Percentiles rank a stretch among this genome's conserved stretches.
phyloP scores from a whole-genome alignment of 2,329 filamentous ascomycete species.

The Rhynchosporium agropyri region DNA sequence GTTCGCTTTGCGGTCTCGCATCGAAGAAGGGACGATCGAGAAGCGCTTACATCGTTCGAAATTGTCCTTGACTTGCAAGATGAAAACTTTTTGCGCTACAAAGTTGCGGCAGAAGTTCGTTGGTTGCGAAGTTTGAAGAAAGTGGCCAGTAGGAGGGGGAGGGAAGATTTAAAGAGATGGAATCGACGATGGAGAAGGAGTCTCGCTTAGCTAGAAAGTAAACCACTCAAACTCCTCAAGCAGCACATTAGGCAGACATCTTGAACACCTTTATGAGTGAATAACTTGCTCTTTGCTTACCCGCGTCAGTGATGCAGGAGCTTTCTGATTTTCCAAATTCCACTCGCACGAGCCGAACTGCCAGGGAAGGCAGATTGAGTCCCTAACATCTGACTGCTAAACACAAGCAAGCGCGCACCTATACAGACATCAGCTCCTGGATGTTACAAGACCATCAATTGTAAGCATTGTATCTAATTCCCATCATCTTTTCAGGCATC shows the following conservation, averaged over 20 bases:
- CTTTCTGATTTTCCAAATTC: too few relatives aligned
- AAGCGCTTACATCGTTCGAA: constrained; percentile 4
- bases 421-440: too few relatives aligned
- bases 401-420: too few relatives aligned
- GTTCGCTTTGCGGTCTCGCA: too few relatives aligned
- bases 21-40: too few relatives aligned
- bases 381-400: too few relatives aligned
- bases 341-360: too few relatives aligned
- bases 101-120: not conserved
- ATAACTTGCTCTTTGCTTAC: not conserved
- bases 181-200: not conserved
- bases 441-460: too few relatives aligned
- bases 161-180: not conserved
- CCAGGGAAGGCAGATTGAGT: too few relatives aligned
- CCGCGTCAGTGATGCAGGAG: too few relatives aligned
- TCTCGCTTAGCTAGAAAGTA: not conserved
- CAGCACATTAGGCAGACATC: not conserved
- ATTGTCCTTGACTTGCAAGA: not conserved
- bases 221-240: not conserved
- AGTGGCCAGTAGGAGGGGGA: not conserved
- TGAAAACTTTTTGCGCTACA: not conserved
- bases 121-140: not conserved
- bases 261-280: not conserved
- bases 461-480: too few relatives aligned
- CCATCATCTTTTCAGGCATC: too few relatives aligned